Conservation (phyloP, 495 filamentous ascomycete genomes). For the Haplographium delicatum region DNA sequence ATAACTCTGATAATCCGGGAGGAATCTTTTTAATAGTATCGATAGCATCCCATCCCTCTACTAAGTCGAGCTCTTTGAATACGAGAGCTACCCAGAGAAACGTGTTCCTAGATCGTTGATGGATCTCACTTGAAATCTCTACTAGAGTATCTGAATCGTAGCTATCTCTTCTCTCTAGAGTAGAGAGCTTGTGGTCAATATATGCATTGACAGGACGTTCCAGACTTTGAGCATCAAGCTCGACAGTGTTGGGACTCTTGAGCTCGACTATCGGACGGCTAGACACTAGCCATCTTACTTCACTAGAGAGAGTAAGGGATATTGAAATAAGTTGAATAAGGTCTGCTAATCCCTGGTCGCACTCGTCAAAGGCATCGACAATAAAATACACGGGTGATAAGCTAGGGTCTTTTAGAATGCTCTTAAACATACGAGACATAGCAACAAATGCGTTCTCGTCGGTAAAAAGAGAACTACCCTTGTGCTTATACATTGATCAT, state of each 20-base stretch:
- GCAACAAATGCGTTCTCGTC: not conserved
- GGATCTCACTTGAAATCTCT: not conserved
- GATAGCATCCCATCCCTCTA: not conserved
- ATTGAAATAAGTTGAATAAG: not conserved
- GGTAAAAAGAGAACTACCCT: not conserved
- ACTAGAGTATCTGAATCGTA: not conserved
- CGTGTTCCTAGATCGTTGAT: not conserved
- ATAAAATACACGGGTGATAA: not conserved
- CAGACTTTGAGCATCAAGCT: not conserved
- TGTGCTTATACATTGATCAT: not conserved
- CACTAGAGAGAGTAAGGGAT: not conserved
- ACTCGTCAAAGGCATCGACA: not conserved
- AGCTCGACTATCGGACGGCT: not conserved
- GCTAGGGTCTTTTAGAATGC: not conserved
- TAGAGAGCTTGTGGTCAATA: not conserved
- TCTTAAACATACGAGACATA: not conserved
- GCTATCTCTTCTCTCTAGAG: not conserved
- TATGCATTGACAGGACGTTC: not conserved
- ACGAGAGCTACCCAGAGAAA: not conserved
- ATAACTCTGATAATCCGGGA: not conserved
- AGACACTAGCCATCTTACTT: not conserved
- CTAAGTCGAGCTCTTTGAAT: not conserved
- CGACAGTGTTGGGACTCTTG: not conserved
- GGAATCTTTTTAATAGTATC: not conserved
- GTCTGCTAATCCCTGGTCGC: not conserved